phyloP scores from a whole-genome alignment of 306 rosid genomes.

The Pueraria montana region DNA sequence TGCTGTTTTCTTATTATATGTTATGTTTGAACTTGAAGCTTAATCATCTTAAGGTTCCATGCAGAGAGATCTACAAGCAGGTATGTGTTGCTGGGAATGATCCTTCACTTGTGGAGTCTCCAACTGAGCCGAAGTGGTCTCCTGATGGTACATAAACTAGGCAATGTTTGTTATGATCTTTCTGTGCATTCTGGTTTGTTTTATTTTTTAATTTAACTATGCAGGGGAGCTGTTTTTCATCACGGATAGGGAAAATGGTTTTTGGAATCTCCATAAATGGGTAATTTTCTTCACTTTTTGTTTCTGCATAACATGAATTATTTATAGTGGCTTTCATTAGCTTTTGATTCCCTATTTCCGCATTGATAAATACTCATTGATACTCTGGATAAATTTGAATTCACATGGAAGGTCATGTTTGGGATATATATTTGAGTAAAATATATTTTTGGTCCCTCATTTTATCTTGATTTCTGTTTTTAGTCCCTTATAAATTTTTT shows the following conservation, averaged over 20 bases:
- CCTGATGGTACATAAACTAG: slow-evolving; percentile 65
- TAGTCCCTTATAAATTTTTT: too few relatives aligned
- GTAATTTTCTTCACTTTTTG: slow-evolving; percentile 52
- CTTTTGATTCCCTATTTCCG: slow-evolving; percentile 17
- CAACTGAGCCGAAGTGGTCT: slow-evolving; percentile 98
- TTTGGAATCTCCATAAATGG: slow-evolving; percentile 98
- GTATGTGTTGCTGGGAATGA: slow-evolving; percentile 79
- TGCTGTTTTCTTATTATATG: slow-evolving; percentile 9
- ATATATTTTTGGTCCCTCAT: too few relatives aligned
- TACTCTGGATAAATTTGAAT: slow-evolving; percentile 16
- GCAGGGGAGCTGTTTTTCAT: slow-evolving; percentile 92
- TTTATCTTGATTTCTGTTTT: too few relatives aligned
- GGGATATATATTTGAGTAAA: not conserved
- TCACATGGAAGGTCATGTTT: not conserved
- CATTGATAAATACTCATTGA: slow-evolving; percentile 20
- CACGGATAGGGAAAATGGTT: slow-evolving; percentile 85
- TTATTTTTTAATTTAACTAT: slow-evolving; percentile 45
- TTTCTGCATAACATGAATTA: slow-evolving; percentile 3
- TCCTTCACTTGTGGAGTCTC: slow-evolving; percentile 79
- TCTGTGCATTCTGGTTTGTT: slow-evolving; percentile 16
- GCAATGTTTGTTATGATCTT: slow-evolving; percentile 15
- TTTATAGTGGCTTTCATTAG: not conserved
- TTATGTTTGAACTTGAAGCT: slow-evolving; percentile 36
- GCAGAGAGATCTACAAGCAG: slow-evolving; percentile 76
- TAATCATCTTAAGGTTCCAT: slow-evolving; percentile 36